Conservation (phyloP, 495 filamentous ascomycete genomes). For the Cercophora sp. region DNA sequence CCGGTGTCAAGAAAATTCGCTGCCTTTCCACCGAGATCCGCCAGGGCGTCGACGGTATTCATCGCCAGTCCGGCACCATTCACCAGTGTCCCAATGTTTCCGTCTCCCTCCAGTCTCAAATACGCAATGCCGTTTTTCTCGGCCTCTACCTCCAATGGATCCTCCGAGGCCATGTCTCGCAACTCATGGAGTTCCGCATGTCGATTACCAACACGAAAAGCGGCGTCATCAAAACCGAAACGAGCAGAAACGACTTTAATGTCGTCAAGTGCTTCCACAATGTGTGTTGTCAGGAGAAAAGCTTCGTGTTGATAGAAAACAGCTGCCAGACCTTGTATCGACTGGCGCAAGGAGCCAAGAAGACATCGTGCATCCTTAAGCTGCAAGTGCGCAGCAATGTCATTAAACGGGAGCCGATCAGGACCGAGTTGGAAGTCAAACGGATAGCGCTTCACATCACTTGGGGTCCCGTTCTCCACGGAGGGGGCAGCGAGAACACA, state of each 20-base stretch:
- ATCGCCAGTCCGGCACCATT: conserved; percentile 90
- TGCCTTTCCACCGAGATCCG: conserved; percentile 57
- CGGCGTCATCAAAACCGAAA: conserved; percentile 77
- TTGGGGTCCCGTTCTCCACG: conserved; percentile 30
- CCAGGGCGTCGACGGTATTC: conserved; percentile 83
- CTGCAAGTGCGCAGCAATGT: conserved; percentile 25
- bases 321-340: conserved; percentile 53
- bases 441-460: conserved; percentile 52
- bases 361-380: conserved; percentile 19
- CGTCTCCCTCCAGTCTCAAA: conserved; percentile 52
- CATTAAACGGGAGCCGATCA: conserved; percentile 49
- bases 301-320: conserved; percentile 70
- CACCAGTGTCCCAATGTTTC: conserved; percentile 65
- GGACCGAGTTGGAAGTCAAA: conserved; percentile 53
- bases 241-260: conserved; percentile 45
- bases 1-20: conserved; percentile 89
- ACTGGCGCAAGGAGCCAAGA: conserved; percentile 36
- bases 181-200: conserved; percentile 61
- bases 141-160: conserved; percentile 59
- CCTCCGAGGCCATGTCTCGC: conserved; percentile 48
- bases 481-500: conserved; percentile 62
- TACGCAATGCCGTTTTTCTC: conserved; percentile 73
- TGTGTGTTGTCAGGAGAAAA: conserved; percentile 51
- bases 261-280: conserved; percentile 37
- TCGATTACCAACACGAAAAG: conserved; percentile 60